Evolutionary conservation across 2,329 filamentous ascomycete species (phyloP).

Genomic region (Ampelomyces quisqualis): DNA sequence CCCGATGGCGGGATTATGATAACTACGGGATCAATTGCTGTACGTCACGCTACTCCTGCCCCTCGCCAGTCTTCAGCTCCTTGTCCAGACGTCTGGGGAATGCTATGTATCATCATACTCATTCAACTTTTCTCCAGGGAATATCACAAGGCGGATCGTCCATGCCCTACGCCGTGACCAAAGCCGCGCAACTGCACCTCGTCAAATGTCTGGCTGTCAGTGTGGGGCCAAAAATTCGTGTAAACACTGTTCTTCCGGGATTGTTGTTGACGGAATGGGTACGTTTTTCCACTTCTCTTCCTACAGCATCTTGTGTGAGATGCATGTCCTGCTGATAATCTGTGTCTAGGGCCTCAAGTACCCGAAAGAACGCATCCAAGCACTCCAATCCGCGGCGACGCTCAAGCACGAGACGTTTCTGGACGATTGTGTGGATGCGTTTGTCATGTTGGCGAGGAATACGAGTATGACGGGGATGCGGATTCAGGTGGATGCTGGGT

Average conservation of each 20-base stretch:
- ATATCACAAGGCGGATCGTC: constrained; percentile 55
- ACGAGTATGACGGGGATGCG: constrained; percentile 53
- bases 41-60: constrained; percentile 33
- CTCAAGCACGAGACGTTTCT: constrained; percentile 60
- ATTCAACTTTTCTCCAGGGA: constrained; percentile 40
- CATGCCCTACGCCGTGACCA: constrained; percentile 75
- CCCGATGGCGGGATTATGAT: constrained; percentile 64
- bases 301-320: not conserved
- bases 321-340: not conserved
- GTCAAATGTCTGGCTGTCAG: constrained; percentile 65
- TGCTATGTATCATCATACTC: not conserved
- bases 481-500: constrained; percentile 45
- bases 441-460: constrained; percentile 56
- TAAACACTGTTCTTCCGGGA: constrained; percentile 67
- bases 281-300: constrained; percentile 1
- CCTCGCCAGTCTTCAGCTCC: not conserved
- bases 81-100: not conserved
- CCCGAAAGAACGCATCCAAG: constrained; percentile 57
- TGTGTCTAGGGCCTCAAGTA: constrained; percentile 56
- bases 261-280: constrained; percentile 60
- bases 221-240: constrained; percentile 62
- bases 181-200: constrained; percentile 69
- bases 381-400: constrained; percentile 56
- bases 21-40: constrained; percentile 64
- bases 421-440: constrained; percentile 58